These are phyloP conservation scores for Furcasterigmium sp. DNA, from an alignment of 2,329 filamentous ascomycete species.

Conservation along the genomic window DNA sequence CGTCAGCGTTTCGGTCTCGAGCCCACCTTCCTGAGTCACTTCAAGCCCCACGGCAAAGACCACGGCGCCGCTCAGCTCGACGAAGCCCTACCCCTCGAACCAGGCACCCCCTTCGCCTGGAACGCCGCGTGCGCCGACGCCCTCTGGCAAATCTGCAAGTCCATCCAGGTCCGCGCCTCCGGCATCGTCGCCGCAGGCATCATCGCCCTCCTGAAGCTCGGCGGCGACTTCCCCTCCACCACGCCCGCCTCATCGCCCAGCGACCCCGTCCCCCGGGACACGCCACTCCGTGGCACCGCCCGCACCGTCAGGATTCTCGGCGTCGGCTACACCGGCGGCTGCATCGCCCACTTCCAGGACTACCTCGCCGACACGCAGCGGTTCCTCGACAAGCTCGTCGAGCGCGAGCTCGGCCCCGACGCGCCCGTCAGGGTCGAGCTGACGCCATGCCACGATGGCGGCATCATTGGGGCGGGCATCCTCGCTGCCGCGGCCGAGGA, in stretches of 20 bases:
- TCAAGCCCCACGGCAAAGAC: constrained; percentile 53
- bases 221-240: constrained; percentile 53
- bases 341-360: constrained; percentile 73
- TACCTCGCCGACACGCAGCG: constrained; percentile 65
- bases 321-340: constrained; percentile 75
- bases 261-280: constrained; percentile 7
- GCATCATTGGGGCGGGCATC: constrained; percentile 57
- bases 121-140: constrained; percentile 51
- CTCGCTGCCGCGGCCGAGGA: constrained; percentile 43
- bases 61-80: constrained; percentile 36
- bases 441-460: constrained; percentile 55
- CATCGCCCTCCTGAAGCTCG: constrained; percentile 63
- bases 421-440: constrained; percentile 40
- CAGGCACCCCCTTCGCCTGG: constrained; percentile 49
- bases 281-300: no score
- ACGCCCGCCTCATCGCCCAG: not conserved
- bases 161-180: constrained; percentile 67
- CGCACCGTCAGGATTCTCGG: constrained; percentile 50
- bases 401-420: constrained; percentile 28
- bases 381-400: constrained; percentile 56
- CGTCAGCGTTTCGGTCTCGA: constrained; percentile 57
- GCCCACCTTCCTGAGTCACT: constrained; percentile 68
- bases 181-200: constrained; percentile 70
- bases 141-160: constrained; percentile 62
- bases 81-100: constrained; percentile 44